phyloP scores from a whole-genome alignment of 345 rosid genomes.

The Ricinus communis region DNA sequence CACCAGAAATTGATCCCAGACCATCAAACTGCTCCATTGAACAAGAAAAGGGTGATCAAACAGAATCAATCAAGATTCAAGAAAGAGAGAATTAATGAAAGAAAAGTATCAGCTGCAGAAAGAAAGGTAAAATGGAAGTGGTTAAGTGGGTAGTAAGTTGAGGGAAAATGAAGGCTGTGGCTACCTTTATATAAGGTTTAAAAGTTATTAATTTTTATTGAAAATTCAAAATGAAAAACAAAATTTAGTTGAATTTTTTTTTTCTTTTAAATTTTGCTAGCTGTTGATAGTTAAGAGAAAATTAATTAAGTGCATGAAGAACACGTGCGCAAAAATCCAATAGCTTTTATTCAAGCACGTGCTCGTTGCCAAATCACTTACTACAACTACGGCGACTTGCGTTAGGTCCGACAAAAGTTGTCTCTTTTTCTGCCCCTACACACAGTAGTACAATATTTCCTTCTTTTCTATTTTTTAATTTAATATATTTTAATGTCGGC shows the following conservation, averaged over 20 bases:
- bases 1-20: neutral
- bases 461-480: too few relatives aligned
- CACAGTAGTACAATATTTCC: too few relatives aligned
- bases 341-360: neutral
- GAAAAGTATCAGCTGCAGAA: too few relatives aligned
- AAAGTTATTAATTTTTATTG: too few relatives aligned
- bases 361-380: neutral
- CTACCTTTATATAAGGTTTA: too few relatives aligned
- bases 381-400: neutral
- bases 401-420: neutral
- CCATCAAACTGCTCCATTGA: constrained; percentile 16
- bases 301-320: neutral
- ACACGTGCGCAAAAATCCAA: constrained; percentile 5
- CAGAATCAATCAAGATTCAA: neutral
- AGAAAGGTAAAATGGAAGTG: too few relatives aligned
- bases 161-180: neutral
- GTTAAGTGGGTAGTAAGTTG: neutral
- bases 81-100: neutral
- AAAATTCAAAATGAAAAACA: too few relatives aligned
- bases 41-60: neutral
- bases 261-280: neutral
- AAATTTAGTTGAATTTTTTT: too few relatives aligned
- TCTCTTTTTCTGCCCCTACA: neutral
- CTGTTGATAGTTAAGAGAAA: neutral
- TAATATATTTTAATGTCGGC: too few relatives aligned